phyloP scores from a whole-genome alignment of 2,329 filamentous ascomycete genomes.

The Grosmannia serpens region DNA sequence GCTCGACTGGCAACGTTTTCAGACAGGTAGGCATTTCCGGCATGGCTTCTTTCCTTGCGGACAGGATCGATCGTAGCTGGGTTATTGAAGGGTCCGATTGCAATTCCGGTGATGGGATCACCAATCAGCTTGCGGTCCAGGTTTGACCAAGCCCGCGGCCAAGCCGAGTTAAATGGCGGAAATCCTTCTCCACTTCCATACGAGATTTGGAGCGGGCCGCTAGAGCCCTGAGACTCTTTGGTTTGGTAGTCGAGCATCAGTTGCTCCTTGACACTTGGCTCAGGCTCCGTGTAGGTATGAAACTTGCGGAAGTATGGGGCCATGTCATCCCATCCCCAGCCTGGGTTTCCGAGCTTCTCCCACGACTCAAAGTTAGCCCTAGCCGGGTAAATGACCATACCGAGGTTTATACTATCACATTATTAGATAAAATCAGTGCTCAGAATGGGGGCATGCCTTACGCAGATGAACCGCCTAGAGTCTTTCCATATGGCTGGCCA shows the following conservation, averaged over 20 bases:
- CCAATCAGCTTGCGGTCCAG: not conserved
- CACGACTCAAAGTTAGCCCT: slow-evolving; percentile 40
- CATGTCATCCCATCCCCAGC: slow-evolving; percentile 37
- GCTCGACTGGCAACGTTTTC: not conserved
- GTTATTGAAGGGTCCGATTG: not conserved
- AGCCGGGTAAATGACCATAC: not conserved
- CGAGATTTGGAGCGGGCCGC: not conserved
- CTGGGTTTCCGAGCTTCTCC: slow-evolving; percentile 41
- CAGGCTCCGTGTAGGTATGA: slow-evolving; percentile 1
- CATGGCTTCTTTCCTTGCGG: not conserved
- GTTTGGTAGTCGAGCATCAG: not conserved
- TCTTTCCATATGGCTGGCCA: slow-evolving; percentile 1
- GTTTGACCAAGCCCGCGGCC: not conserved
- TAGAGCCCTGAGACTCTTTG: not conserved
- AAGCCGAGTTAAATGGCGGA: not conserved
- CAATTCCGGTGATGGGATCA: not conserved
- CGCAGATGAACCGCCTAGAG: slow-evolving; percentile 1
- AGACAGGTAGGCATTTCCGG: not conserved
- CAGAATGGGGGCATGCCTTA: not conserved
- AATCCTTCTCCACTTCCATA: not conserved
- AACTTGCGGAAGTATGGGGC: slow-evolving; percentile 12
- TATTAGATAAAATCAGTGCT: not conserved
- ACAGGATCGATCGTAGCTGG: not conserved
- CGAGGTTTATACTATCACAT: not conserved
- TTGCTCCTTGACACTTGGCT: not conserved